phyloP scores from a whole-genome alignment of 1,284 basidiomycete genomes.

The Puccinia polysora region DNA sequence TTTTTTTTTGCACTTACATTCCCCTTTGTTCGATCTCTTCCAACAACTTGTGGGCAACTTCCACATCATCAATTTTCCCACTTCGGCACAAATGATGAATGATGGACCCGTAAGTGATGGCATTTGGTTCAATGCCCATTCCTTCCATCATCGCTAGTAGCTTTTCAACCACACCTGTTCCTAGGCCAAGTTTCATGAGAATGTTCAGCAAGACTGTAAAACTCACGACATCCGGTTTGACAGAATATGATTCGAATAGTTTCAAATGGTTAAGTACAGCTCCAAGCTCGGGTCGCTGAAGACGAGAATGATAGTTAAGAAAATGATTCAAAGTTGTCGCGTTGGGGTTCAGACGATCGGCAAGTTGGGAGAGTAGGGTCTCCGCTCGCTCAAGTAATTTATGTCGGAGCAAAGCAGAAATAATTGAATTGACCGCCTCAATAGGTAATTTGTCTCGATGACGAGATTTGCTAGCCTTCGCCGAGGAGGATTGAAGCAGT shows the following conservation, averaged over 20 bases:
- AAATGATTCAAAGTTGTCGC: slow-evolving; percentile 34
- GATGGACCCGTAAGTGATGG: slow-evolving; percentile 37
- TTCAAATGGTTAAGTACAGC: slow-evolving; percentile 15
- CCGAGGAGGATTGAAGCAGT: neutral
- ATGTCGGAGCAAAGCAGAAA: slow-evolving; percentile 20
- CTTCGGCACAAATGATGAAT: slow-evolving; percentile 36
- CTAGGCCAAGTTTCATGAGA: slow-evolving; percentile 25
- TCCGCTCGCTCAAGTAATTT: slow-evolving; percentile 31
- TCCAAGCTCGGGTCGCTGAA: neutral
- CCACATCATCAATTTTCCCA: slow-evolving; percentile 16
- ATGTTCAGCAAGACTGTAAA: slow-evolving; percentile 40
- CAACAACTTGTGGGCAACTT: slow-evolving; percentile 17
- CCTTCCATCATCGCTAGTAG: slow-evolving; percentile 25
- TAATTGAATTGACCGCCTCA: slow-evolving; percentile 25
- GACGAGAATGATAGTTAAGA: slow-evolving; percentile 28
- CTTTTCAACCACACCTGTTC: neutral
- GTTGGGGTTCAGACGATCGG: slow-evolving; percentile 3
- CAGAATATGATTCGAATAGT: slow-evolving; percentile 14
- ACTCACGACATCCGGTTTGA: slow-evolving; percentile 36
- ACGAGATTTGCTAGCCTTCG: neutral
- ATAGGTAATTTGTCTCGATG: slow-evolving; percentile 5
- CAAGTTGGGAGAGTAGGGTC: neutral
- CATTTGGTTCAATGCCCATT: slow-evolving; percentile 19
- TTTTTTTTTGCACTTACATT: slow-evolving; percentile 33
- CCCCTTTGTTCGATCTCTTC: slow-evolving; percentile 30